phyloP scores from a whole-genome alignment of 2,329 filamentous ascomycete species.

The Claviceps spartinae region DNA sequence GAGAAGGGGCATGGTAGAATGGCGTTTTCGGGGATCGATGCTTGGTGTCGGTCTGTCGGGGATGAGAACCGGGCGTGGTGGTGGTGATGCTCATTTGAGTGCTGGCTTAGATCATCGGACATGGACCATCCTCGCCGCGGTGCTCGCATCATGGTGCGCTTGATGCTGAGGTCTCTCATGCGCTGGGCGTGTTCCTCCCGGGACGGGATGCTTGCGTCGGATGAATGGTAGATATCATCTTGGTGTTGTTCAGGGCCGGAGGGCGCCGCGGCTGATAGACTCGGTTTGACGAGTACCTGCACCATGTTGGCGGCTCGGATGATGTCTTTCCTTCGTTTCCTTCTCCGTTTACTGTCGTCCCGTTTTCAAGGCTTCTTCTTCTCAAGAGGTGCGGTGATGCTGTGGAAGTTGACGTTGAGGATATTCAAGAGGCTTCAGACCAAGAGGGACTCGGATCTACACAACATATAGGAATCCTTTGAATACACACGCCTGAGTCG shows the following conservation, averaged over 20 bases:
- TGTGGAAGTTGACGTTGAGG: not conserved
- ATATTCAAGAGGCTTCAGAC: no score
- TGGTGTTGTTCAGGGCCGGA: constrained; percentile 11
- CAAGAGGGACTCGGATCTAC: no score
- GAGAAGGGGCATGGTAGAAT: constrained; percentile 7
- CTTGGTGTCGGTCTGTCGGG: constrained; percentile 10
- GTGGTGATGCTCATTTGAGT: not conserved
- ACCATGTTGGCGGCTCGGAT: constrained; percentile 13
- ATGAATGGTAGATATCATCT: constrained; percentile 9
- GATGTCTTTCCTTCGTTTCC: not conserved
- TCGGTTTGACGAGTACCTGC: constrained; percentile 17
- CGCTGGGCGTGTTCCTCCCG: constrained; percentile 28
- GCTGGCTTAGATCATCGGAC: constrained; percentile 27
- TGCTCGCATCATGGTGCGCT: constrained; percentile 22
- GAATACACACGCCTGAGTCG: no score
- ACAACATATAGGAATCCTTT: no score
- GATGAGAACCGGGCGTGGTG: not conserved
- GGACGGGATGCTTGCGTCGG: constrained; percentile 15
- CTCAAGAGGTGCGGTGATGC: not conserved
- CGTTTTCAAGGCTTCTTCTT: not conserved
- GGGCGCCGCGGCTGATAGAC: constrained; percentile 12
- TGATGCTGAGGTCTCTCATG: constrained; percentile 24
- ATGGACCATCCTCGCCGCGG: constrained; percentile 34
- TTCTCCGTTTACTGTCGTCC: not conserved
- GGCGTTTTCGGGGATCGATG: constrained; percentile 23